Conservation (phyloP, 257 asterid genomes). For the Coffea canephora region DNA sequence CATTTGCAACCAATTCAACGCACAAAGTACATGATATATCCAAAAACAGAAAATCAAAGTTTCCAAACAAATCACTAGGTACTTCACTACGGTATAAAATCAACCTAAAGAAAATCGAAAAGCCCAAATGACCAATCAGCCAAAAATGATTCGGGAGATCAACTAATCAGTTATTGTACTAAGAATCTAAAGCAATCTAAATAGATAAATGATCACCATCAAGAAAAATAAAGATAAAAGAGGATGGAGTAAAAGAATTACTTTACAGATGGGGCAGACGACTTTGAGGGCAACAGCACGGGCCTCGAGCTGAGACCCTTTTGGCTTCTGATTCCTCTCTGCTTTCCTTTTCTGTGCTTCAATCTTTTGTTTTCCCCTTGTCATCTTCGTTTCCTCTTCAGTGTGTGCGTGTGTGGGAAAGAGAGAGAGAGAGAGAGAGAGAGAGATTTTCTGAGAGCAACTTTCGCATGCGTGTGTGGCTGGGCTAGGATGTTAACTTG, state of each 20-base stretch:
- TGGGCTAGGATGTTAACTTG: too few species aligned
- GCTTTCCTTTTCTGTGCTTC: constrained; percentile 82
- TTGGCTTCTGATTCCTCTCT: constrained; percentile 69
- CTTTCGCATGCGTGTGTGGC: too few species aligned
- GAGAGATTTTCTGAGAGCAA: too few species aligned
- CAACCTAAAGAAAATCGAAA: background rate
- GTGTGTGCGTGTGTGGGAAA: background rate
- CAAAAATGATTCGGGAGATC: background rate
- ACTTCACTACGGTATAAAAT: background rate
- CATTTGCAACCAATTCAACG: background rate
- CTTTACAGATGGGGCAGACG: constrained; percentile 73
- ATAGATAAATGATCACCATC: background rate
- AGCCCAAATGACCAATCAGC: background rate
- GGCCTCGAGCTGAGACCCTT: constrained; percentile 94
- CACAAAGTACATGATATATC: background rate
- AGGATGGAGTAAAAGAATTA: constrained; percentile 23
- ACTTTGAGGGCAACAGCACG: constrained; percentile 90
- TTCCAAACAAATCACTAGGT: background rate
- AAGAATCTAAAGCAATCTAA: background rate
- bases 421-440: too few species aligned
- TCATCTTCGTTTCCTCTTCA: constrained; percentile 35
- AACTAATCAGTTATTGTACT: background rate
- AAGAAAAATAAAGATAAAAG: background rate
- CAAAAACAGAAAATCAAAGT: background rate
- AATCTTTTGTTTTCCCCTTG: constrained; percentile 91